phyloP scores from a whole-genome alignment of 139 green algal species.

The Cymbomonas tetramitiformis region DNA sequence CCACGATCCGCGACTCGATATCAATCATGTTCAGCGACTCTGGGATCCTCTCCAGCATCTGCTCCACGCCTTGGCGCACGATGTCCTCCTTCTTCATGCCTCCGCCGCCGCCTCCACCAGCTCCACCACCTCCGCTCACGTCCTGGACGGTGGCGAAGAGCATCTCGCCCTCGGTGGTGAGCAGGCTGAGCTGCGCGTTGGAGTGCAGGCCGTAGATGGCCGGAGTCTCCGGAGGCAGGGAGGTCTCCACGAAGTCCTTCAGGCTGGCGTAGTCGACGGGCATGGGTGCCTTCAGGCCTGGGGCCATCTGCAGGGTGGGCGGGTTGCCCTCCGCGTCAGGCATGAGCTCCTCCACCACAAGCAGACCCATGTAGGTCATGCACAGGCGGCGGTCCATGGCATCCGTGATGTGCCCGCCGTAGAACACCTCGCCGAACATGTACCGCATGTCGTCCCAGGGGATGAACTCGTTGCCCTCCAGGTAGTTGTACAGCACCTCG shows the following conservation, averaged over 20 bases:
- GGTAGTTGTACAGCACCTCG: slow-evolving; percentile 72
- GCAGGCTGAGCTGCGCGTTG: slow-evolving; percentile 65
- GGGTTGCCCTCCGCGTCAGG: slow-evolving; percentile 24
- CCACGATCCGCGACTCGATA: slow-evolving; percentile 53
- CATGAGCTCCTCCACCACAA: slow-evolving; percentile 59
- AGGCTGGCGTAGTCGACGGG: slow-evolving; percentile 48
- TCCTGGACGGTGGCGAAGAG: slow-evolving; percentile 67
- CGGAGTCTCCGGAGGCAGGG: slow-evolving; percentile 55
- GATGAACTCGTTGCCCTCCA: slow-evolving; percentile 51
- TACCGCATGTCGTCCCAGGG: slow-evolving; percentile 70
- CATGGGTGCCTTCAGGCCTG: slow-evolving; percentile 54
- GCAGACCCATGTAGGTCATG: slow-evolving; percentile 66
- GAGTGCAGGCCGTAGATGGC: slow-evolving; percentile 73
- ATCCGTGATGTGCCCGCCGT: slow-evolving; percentile 72
- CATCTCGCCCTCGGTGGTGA: slow-evolving; percentile 62
- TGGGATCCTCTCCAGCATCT: slow-evolving; percentile 48
- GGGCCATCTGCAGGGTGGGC: slow-evolving; percentile 50
- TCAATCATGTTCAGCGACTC: slow-evolving; percentile 69
- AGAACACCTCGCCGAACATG: slow-evolving; percentile 80
- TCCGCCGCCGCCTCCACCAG: slow-evolving; percentile 22
- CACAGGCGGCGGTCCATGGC: slow-evolving; percentile 68
- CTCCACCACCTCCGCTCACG: slow-evolving; percentile 41
- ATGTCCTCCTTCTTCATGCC: slow-evolving; percentile 31
- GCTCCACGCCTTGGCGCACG: slow-evolving; percentile 40
- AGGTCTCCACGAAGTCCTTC: slow-evolving; percentile 53